A percentile compares a stretch with the other conserved stretches of the same genome.
phyloP scores from a whole-genome alignment of 495 filamentous ascomycete species.

The Xylaria longipes region DNA sequence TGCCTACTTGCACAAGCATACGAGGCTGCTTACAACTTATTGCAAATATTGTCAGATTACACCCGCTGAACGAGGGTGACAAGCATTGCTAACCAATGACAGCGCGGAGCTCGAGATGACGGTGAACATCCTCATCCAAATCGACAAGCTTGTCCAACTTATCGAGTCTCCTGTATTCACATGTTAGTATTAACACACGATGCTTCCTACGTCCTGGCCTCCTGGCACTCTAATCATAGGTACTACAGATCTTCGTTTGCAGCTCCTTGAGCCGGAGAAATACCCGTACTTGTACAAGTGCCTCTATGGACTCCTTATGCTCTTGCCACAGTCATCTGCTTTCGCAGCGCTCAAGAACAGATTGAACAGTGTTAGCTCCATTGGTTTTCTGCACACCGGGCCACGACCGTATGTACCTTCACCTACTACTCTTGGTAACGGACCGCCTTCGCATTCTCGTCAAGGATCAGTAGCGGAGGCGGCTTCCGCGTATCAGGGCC shows the following conservation, averaged over 20 bases:
- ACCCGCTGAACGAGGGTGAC: neutral
- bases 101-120: constrained; percentile 99
- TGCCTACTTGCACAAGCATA: constrained; percentile 97
- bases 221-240: constrained; percentile 26
- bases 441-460: constrained; percentile 39
- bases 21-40: constrained; percentile 94
- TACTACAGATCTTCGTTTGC: constrained; percentile 81
- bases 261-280: constrained; percentile 96
- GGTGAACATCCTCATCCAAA: constrained; percentile 97
- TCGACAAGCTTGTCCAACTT: constrained; percentile 97
- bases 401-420: constrained; percentile 73
- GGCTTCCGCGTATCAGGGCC: constrained; percentile 41
- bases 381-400: constrained; percentile 89
- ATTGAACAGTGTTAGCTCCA: constrained; percentile 93
- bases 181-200: constrained; percentile 58
- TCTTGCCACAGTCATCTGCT: constrained; percentile 94
- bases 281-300: constrained; percentile 98
- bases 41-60: constrained; percentile 86
- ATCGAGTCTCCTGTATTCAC: constrained; percentile 98
- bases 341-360: constrained; percentile 98
- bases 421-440: constrained; percentile 22
- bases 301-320: constrained; percentile 96
- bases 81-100: constrained; percentile 35
- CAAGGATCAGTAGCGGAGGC: constrained; percentile 50
- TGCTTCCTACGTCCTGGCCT: constrained; percentile 8